Evolutionary conservation across 2,329 filamentous ascomycete species (phyloP), one percentile per base, ranked within the genome.

Genomic region (Apiospora malaysiana): DNA sequence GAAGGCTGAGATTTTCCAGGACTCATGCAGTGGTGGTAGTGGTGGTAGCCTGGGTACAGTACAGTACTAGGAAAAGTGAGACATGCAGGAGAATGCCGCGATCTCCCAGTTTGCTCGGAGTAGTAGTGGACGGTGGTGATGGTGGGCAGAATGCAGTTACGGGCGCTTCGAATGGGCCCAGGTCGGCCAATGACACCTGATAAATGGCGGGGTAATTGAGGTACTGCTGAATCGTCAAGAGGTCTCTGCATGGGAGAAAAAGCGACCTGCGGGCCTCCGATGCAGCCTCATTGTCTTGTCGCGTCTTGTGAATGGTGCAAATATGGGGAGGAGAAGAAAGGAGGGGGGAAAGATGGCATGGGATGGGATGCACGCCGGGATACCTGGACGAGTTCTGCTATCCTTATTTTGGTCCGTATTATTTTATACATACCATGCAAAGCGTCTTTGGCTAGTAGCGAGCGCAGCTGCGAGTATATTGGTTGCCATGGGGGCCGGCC

Each of bases 131-230:
- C 10, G 6, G 49, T 9, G 27, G 51, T 56, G 51, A 10, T 63
- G 32, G 42, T 45, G 42, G 42, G 32, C 56, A 59, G 51, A 59
- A 56, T 14, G n/a, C 32, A 37, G 12, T 4, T 59, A n/a, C 51
- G 51, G 56, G 56, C 56, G 56, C 56, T 63, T 63, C 56, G 56
- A 40, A 40, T 63, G 56, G 56, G 56, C 56, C 56, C 32, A 63
- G 56, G 56, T 63, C 56, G 56, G 27, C 32, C 56, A 63, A 40
- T 63, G 56, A 63, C 56, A 37, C 21, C 56, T 37, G 56, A 63
- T 10, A 63, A 40, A 63, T 63, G 56, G 56, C 56, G 56, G 56
- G 56, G 56, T 63, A 63, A 63, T 51, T 47, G 46, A 21, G n/a
- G 49, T 14, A 25, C 49, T 51, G 49, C 49, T 56, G 51, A 56